A percentile compares a stretch with the other conserved stretches of the same genome.
Evolutionary conservation across 164 flowering plant genomes (phyloP).

Genomic region (Vitis amurensis): DNA sequence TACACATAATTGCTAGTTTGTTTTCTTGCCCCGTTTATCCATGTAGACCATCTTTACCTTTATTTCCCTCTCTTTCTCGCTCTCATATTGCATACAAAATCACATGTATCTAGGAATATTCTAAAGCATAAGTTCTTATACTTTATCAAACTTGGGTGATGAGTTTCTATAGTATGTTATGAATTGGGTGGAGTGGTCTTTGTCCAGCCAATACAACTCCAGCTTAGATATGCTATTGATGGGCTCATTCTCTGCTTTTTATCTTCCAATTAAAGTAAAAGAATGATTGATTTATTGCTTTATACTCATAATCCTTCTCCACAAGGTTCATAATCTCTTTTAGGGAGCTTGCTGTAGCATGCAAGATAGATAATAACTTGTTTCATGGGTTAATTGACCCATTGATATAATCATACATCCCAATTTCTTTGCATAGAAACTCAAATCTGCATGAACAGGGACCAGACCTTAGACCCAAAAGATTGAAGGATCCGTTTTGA

Average conservation of each 20-base stretch:
- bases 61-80: constrained; percentile 15
- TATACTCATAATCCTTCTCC: constrained; percentile 14
- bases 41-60: constrained; percentile 35
- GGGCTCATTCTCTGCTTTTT: constrained; percentile 21
- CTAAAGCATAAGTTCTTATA: constrained; percentile 38
- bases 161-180: constrained; percentile 14
- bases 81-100: constrained; percentile 16
- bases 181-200: constrained; percentile 28
- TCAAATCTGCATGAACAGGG: too few relatives aligned
- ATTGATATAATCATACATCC: too few relatives aligned
- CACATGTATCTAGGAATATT: constrained; percentile 50
- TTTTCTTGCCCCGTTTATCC: constrained; percentile 22
- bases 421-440: too few relatives aligned
- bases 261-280: constrained; percentile 34
- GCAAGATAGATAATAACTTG: not conserved
- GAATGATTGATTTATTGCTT: constrained; percentile 25
- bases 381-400: too few relatives aligned
- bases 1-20: not conserved
- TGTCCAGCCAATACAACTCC: constrained; percentile 25
- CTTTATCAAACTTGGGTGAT: constrained; percentile 22
- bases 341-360: not conserved
- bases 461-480: too few relatives aligned
- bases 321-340: constrained; percentile 2
- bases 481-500: too few relatives aligned
- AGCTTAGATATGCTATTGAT: constrained; percentile 14